Evolutionary conservation across 148 eudicot genomes (phyloP), one percentile per base, ranked within the genome.

Genomic region (Diospyros lotus): DNA sequence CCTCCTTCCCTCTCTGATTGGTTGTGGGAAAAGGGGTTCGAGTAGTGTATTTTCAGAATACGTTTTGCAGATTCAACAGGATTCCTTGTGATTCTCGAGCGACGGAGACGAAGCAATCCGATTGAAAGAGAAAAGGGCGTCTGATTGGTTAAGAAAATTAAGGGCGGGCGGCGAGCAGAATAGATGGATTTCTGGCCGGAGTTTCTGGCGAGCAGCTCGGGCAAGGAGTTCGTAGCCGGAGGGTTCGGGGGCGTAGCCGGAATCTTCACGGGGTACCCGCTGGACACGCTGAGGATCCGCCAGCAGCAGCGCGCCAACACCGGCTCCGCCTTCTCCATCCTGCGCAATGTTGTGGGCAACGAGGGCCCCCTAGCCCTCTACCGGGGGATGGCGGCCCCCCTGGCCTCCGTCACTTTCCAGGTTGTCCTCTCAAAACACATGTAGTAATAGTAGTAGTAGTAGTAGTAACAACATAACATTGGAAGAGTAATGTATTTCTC

Each of bases 181-280:
- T 39, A 4, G 3, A 93, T 95, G 99, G 99, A 95, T 83, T 89
- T 92, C 76, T 95, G 99, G 99, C 97, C 98, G 6, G 98, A 93
- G 82, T 95, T 92, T 80, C 74, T 93, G 53, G 92, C 97, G 6
- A 89, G 78, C 45, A 93, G 91, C 66, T 93, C 94, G 98, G 99
- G 99, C 0, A 88, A 68, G 69, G 99, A 95, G 76, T 95, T 95
- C 78, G 89, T 93, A 38, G 99, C 97, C 3, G 99, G 99, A 39
- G 98, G 99, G 54, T 82, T 86, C 41, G 99, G 99, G 0, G 98
- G 99, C 12, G 71, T 80, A 0, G 94, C 94, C n/a, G 99, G 99
- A 18, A 68, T 95, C 3, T 53, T 93, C 0, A 83, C 99, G n/a
- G 99, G 99, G 5, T 89, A 93, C 80, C 99, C 99, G 0, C 81